phyloP scores from a whole-genome alignment of 2,329 filamentous ascomycete species.

The Cladosporium sp. region DNA sequence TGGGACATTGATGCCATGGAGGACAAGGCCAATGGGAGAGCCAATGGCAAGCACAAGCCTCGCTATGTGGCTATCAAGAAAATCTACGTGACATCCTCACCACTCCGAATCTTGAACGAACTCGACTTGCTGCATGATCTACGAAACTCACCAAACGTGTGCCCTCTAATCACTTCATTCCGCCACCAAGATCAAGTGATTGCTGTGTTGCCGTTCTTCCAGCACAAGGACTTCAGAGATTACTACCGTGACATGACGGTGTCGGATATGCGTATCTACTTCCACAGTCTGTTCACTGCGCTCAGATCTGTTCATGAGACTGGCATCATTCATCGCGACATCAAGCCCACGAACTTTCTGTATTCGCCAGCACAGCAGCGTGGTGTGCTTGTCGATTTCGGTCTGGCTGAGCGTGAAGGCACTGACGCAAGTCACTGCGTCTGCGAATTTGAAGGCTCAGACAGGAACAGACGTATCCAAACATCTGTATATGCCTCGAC shows the following conservation, averaged over 20 bases:
- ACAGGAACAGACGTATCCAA: conserved; percentile 59
- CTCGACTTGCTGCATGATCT: conserved; percentile 90
- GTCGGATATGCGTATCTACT: conserved; percentile 83
- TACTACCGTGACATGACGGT: conserved; percentile 92
- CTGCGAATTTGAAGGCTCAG: conserved; percentile 67
- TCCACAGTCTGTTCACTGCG: conserved; percentile 83
- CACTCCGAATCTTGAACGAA: conserved; percentile 90
- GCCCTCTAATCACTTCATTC: conserved; percentile 96
- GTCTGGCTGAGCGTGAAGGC: conserved; percentile 76
- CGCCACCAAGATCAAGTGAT: conserved; percentile 91
- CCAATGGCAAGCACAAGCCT: conserved; percentile 44
- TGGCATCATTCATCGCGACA: conserved; percentile 70
- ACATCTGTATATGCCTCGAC: conserved; percentile 62
- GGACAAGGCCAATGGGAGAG: conserved; percentile 48
- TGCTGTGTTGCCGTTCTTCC: conserved; percentile 91
- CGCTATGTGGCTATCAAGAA: conserved; percentile 98
- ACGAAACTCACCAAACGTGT: conserved; percentile 78
- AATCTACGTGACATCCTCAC: conserved; percentile 97
- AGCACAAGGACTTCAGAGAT: conserved; percentile 88
- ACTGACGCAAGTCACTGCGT: conserved; percentile 76
- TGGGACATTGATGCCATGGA: conserved; percentile 76
- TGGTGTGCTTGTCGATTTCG: conserved; percentile 97
- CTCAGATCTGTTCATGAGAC: conserved; percentile 79
- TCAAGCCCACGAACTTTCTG: conserved; percentile 87
- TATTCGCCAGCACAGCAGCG: conserved; percentile 79